phyloP scores from a whole-genome alignment of 441 rosid genomes.

The Adansonia rubrostipa region DNA sequence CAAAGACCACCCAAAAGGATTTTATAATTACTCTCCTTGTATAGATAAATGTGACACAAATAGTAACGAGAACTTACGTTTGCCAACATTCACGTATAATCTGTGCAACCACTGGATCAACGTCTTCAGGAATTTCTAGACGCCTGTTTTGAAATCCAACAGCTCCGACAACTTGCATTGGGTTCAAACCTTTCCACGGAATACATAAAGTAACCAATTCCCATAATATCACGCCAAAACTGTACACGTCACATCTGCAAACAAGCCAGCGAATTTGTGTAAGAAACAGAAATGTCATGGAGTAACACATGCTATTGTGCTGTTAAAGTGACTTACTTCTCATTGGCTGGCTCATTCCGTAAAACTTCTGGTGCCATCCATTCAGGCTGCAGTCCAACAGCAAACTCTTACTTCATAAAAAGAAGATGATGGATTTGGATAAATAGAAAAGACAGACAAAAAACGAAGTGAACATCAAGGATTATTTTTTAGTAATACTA shows the following conservation, averaged over 20 bases:
- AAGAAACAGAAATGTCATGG: slow-evolving; percentile 23
- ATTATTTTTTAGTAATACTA: slow-evolving; percentile 34
- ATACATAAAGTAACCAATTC: slow-evolving; percentile 71
- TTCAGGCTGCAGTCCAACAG: slow-evolving; percentile 77
- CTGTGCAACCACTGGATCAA: slow-evolving; percentile 75
- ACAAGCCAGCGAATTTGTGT: slow-evolving; percentile 33
- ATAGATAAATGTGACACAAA: neutral
- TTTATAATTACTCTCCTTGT: neutral
- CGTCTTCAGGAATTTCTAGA: slow-evolving; percentile 77
- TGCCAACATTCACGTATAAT: slow-evolving; percentile 91
- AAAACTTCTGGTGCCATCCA: slow-evolving; percentile 99
- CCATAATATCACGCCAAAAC: slow-evolving; percentile 98
- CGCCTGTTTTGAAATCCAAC: slow-evolving; percentile 94
- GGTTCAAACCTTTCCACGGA: slow-evolving; percentile 98
- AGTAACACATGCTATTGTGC: neutral
- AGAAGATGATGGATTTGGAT: neutral
- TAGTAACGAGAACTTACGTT: slow-evolving; percentile 52
- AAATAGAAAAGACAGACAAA: neutral
- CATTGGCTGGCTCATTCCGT: slow-evolving; percentile 96
- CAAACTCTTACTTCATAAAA: slow-evolving; percentile 21
- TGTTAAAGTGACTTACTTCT: slow-evolving; percentile 64
- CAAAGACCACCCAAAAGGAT: neutral
- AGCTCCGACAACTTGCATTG: slow-evolving; percentile 99
- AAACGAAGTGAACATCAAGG: neutral
- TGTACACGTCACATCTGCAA: slow-evolving; percentile 95